phyloP scores from a whole-genome alignment of 495 filamentous ascomycete species.

The Daldinia decipiens region DNA sequence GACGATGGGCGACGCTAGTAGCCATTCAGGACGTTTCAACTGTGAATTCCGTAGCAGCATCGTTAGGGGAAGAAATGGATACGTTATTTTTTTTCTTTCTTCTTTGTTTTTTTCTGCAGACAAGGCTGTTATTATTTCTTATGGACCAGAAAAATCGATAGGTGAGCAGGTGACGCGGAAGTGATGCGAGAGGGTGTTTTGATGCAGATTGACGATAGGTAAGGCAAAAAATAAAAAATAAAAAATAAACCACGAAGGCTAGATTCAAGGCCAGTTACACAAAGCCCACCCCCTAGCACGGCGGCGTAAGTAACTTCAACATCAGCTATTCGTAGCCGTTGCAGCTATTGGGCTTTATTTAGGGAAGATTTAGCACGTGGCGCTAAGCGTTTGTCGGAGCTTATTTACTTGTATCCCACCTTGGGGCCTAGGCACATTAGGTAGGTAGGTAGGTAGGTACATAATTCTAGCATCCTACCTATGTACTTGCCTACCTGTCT shows the following conservation, averaged over 20 bases:
- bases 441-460: no score
- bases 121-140: slow-evolving; percentile 27
- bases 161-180: slow-evolving; percentile 41
- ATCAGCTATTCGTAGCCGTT: slow-evolving; percentile 2
- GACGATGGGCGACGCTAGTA: slow-evolving; percentile 29
- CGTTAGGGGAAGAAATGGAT: slow-evolving; percentile 17
- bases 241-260: slow-evolving; percentile 22
- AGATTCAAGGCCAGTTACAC: slow-evolving; percentile 37
- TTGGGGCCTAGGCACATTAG: background rate
- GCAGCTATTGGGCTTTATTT: slow-evolving; percentile 13
- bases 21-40: slow-evolving; percentile 41
- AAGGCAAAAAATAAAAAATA: slow-evolving; percentile 18
- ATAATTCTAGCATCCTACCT: background rate
- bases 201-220: slow-evolving; percentile 23
- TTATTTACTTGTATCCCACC: slow-evolving; percentile 9
- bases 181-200: slow-evolving; percentile 42
- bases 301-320: slow-evolving; percentile 12
- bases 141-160: slow-evolving; percentile 29
- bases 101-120: slow-evolving; percentile 1
- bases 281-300: background rate
- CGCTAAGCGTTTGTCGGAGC: slow-evolving; percentile 21
- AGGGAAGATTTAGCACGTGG: slow-evolving; percentile 37
- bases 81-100: slow-evolving; percentile 3
- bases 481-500: background rate
- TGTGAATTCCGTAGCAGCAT: slow-evolving; percentile 33